Base-by-base conservation (phyloP, 371 early-diverging fungal genomes). In the Entomophthora muscae region DNA sequence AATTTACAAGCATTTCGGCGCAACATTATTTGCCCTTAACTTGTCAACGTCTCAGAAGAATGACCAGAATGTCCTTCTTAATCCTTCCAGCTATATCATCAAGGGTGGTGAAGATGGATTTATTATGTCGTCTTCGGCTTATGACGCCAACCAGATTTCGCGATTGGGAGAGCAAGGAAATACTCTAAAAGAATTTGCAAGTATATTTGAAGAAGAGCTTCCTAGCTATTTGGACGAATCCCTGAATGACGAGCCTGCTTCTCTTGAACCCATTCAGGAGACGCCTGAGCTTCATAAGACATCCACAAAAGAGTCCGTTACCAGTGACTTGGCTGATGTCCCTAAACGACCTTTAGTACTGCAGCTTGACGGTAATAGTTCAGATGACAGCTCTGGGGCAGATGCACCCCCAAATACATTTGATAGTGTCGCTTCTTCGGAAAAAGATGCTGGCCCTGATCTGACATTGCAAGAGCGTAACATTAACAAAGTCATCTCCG, bases 91-190 rank as follows among this genome's bases (percentile, higher is more conserved):
- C 57, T 77, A 83, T 63, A 68, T 75, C 57, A 55, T 85, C 17
- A 61, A 64, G 5, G 85, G 83, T n/a, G 72, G 71, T 27, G 86
- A 85, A 70, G 67, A 68, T 52, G 83, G 77, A 22, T 84, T 82
- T 66, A 66, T 83, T 29, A 79, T 85, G 30, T 61, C 61, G 67
- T 54, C 17, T n/a, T 61, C 61, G 1, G 61, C 61, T 3, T 61
- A 61, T 24, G 61, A 61, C 42, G 61, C 61, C 61, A 51, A 51
- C 42, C 61, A 26, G 17, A 61, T 61, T 30, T 28, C 28, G 31
- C 31, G n/a, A 2, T 22, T 61, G 42, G 61, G 61, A 12, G 28
- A 61, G 26, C 21, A 23, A 3, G 61, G 61, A 28, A 42, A n/a
- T 32, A n/a, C 21, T 21, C 31, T 61, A n/a, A 42, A 61, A 26